Percentiles rank a stretch among this genome's conserved stretches.
These are phyloP conservation scores for Leptodermis oblonga DNA, from an alignment of 257 asterid genomes.

Conservation along the genomic window DNA sequence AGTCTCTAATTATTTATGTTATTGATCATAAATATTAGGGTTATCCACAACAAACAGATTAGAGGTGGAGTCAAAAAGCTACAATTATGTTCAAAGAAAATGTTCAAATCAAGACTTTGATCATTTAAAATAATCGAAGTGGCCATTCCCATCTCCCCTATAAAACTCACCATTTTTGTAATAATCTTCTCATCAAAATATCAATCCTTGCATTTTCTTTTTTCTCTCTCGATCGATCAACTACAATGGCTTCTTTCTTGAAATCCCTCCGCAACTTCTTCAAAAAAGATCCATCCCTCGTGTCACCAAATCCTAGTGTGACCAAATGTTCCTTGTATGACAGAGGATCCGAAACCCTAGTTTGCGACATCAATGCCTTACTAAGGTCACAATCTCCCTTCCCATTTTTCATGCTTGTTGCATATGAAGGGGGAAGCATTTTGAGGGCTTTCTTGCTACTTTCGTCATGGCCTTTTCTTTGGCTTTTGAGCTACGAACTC, in stretches of 20 bases:
- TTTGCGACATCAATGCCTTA: constrained; percentile 54
- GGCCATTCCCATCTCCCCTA: neutral
- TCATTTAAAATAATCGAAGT: no score
- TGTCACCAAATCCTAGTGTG: constrained; percentile 34
- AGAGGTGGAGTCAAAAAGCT: no score
- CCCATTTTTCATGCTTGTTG: constrained; percentile 93
- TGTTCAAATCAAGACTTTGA: no score
- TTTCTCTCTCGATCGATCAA: neutral
- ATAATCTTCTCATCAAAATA: neutral
- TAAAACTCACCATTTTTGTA: neutral
- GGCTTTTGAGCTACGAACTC: constrained; percentile 33
- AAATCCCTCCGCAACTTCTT: neutral
- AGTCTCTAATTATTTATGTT: no score
- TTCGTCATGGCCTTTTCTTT: constrained; percentile 46
- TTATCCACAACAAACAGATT: no score
- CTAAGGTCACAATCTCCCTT: constrained; percentile 52
- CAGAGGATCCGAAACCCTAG: constrained; percentile 43
- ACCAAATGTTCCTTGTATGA: constrained; percentile 33
- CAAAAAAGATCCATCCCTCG: constrained; percentile 17
- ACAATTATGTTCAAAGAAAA: no score
- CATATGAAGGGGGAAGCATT: constrained; percentile 78
- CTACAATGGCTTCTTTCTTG: neutral
- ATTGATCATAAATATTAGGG: no score
- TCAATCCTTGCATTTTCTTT: neutral
- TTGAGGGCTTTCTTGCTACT: constrained; percentile 64